phyloP scores from a whole-genome alignment of 2,329 filamentous ascomycete species.

The Pestalotiopsis sp. region DNA sequence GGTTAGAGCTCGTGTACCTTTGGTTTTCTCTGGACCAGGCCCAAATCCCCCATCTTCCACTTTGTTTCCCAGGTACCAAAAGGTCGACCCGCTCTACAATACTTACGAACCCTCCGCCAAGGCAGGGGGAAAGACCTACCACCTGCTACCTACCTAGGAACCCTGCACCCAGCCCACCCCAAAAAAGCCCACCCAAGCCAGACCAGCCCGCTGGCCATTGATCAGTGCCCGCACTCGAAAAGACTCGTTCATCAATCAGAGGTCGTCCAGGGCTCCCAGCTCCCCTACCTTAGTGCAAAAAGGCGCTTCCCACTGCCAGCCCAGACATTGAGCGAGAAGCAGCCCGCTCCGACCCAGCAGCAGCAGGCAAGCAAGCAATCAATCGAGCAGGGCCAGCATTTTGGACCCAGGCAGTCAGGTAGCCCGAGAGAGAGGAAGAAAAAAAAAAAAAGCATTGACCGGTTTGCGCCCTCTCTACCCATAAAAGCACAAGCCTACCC shows the following conservation, averaged over 20 bases:
- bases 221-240: neutral
- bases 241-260: neutral
- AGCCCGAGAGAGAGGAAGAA: neutral
- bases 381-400: neutral
- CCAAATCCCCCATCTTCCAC: neutral
- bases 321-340: neutral
- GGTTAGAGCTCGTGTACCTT: neutral
- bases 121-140: neutral
- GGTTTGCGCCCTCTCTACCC: constrained; percentile 3
- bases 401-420: neutral
- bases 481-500: constrained; percentile 12
- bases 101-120: neutral
- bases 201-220: neutral
- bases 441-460: constrained; percentile 7
- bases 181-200: neutral
- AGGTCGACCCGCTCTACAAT: neutral
- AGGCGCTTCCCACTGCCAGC: neutral
- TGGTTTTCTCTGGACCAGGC: neutral
- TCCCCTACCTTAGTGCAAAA: neutral
- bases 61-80: constrained; percentile 5
- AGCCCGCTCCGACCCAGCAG: constrained; percentile 9
- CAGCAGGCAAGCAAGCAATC: neutral
- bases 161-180: neutral
- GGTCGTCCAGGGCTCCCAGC: neutral
- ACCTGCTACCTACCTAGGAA: neutral